Evolutionary conservation across 1,139 yeast species (phyloP).

Genomic region (Zygosaccharomyces pseudobailii): DNA sequence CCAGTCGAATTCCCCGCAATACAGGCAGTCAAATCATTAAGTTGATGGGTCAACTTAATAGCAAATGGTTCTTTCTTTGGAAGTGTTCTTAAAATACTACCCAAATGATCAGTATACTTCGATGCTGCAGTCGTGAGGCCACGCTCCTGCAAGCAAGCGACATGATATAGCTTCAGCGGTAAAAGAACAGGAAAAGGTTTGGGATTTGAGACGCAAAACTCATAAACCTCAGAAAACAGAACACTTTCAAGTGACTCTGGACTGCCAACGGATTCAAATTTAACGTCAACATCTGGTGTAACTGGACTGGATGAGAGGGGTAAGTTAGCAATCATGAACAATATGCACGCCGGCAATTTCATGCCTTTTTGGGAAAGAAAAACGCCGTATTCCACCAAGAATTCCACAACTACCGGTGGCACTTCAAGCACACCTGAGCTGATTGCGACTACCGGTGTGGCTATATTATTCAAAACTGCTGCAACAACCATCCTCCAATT

Average conservation of each 20-base stretch:
- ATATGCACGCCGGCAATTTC: slow-evolving; percentile 41
- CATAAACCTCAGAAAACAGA: slow-evolving; percentile 57
- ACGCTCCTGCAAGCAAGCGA: slow-evolving; percentile 28
- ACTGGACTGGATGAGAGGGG: slow-evolving; percentile 37
- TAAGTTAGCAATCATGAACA: slow-evolving; percentile 47
- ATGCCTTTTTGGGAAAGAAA: slow-evolving; percentile 42
- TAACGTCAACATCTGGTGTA: slow-evolving; percentile 20
- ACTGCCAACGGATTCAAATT: slow-evolving; percentile 27
- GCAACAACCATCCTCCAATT: slow-evolving; percentile 53
- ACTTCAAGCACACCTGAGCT: slow-evolving; percentile 8
- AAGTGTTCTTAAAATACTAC: slow-evolving; percentile 17
- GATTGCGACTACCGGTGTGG: slow-evolving; percentile 1
- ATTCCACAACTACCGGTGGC: slow-evolving; percentile 41
- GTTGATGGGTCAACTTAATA: slow-evolving; percentile 18
- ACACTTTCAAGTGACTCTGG: slow-evolving; percentile 25
- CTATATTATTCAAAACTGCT: slow-evolving; percentile 35
- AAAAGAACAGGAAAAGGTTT: slow-evolving; percentile 22
- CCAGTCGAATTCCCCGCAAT: slow-evolving; percentile 26
- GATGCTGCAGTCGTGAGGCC: slow-evolving; percentile 27
- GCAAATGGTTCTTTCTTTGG: slow-evolving; percentile 23
- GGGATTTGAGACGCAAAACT: slow-evolving; percentile 37
- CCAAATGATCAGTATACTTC: slow-evolving; percentile 28
- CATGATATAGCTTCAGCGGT: slow-evolving; percentile 30
- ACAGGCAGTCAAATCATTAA: slow-evolving; percentile 25
- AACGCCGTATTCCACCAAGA: slow-evolving; percentile 53